phyloP scores from a whole-genome alignment of 2,329 filamentous ascomycete species.

The Pseudopyricularia javanii region DNA sequence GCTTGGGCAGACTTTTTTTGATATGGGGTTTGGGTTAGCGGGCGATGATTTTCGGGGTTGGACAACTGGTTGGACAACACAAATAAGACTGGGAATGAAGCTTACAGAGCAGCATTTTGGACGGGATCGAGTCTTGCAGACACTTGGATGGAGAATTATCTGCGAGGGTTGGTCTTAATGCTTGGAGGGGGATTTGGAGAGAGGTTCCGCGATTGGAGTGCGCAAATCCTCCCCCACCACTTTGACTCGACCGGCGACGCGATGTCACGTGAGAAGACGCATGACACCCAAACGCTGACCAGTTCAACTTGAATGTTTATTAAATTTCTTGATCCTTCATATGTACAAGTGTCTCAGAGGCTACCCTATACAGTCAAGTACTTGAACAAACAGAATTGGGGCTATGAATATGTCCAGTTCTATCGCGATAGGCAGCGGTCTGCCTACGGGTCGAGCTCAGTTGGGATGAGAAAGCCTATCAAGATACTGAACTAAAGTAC shows the following conservation, averaged over 20 bases:
- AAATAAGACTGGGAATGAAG: slow-evolving; percentile 4
- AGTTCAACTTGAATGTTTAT: too few relatives aligned
- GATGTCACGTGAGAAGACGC: not conserved
- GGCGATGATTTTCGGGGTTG: slow-evolving; percentile 3
- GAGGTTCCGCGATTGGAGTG: not conserved
- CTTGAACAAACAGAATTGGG: too few relatives aligned
- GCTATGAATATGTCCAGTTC: too few relatives aligned
- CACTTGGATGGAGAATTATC: not conserved
- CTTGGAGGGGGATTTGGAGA: not conserved
- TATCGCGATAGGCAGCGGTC: too few relatives aligned
- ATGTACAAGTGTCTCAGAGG: too few relatives aligned
- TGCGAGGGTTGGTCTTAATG: not conserved
- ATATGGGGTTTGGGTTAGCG: not conserved
- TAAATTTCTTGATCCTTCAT: too few relatives aligned
- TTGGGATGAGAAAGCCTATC: too few relatives aligned
- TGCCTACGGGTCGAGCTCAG: too few relatives aligned
- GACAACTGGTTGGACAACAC: not conserved
- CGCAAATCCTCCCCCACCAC: not conserved
- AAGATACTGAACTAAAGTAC: too few relatives aligned
- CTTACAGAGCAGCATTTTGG: slow-evolving; percentile 55
- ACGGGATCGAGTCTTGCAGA: not conserved
- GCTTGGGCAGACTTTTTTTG: slow-evolving; percentile 57
- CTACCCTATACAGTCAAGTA: too few relatives aligned
- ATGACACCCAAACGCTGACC: not conserved
- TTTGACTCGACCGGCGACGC: not conserved